Percentiles rank a stretch among this genome's conserved stretches.
These are phyloP conservation scores for Thraustochytrium striatum DNA, from an alignment of 352 stramenopile genomes.

Conservation along the genomic window DNA sequence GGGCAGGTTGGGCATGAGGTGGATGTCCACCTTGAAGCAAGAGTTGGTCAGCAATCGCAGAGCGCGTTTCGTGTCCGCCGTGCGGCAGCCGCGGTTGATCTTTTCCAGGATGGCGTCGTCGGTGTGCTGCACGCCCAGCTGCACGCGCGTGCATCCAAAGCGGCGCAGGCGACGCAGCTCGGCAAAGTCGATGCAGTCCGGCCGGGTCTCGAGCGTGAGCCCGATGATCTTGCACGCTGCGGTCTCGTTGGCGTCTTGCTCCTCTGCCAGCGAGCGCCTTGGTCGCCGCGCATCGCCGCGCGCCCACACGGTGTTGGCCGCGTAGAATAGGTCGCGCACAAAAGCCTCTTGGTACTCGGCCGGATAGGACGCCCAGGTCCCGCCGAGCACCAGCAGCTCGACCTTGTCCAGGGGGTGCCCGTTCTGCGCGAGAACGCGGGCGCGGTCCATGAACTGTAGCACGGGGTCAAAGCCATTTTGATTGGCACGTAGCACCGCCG, in stretches of 20 bases:
- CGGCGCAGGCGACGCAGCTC: constrained; percentile 74
- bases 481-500: constrained; percentile 83
- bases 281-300: constrained; percentile 50
- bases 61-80: constrained; percentile 65
- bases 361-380: constrained; percentile 83
- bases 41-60: constrained; percentile 79
- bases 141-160: constrained; percentile 65
- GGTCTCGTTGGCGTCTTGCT: constrained; percentile 75
- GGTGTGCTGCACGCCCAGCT: constrained; percentile 82
- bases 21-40: constrained; percentile 85
- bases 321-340: constrained; percentile 83
- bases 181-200: constrained; percentile 81
- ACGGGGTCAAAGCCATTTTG: constrained; percentile 83
- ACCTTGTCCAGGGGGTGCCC: constrained; percentile 86
- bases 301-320: constrained; percentile 67
- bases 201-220: constrained; percentile 95
- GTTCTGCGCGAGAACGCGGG: constrained; percentile 79
- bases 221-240: constrained; percentile 66
- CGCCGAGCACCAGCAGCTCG: constrained; percentile 79
- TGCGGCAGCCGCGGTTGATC: constrained; percentile 81
- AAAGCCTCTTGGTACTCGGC: constrained; percentile 81
- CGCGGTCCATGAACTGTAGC: constrained; percentile 79
- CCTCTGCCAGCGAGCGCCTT: constrained; percentile 69
- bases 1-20: constrained; percentile 85
- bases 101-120: constrained; percentile 80